Base-by-base conservation (phyloP, 2,329 filamentous ascomycete genomes). In the Penicillium decumbens region DNA sequence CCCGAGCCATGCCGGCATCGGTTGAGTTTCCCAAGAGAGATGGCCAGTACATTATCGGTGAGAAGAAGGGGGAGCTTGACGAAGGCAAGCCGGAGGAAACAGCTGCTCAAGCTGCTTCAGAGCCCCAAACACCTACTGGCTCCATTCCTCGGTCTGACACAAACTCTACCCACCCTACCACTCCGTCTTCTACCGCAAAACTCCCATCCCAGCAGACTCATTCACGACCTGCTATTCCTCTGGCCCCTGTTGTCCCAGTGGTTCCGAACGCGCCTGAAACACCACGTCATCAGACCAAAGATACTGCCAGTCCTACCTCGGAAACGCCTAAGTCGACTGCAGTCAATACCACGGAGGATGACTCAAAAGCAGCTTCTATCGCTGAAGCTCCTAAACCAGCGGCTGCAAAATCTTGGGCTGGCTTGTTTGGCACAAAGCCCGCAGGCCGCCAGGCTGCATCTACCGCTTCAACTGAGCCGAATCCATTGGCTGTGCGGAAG, bases 371-470 rank as follows among this genome's bases (percentile, higher is more conserved):
- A 8, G 41, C 45, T 29, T 24, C 45, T 25, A 25, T 50, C 20
- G 27, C 44, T 23, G 61, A 58, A 6, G 24, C 44, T 15, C 20
- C 43, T 12, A 56, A 74, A 41, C 65, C 69, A 53, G 71, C 76
- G 40, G 71, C 76, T n/a, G 77, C 80, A 24, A 80, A 84, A 61
- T 83, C 81, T 1, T 89, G 85, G 85, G 83, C 85, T 24, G 84
- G 85, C 55, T 74, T 88, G 39, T 78, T 88, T 45, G 78, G 82
- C 45, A 71, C 76, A 8, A 78, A 79, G 57, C 68, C 74, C 13
- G 54, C 67, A 24, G 57, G 65, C 6, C 62, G 62, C 37, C 55
- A 48, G 18, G 50, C 62, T n/a, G 59, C 70, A 12, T 59, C 65
- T 15, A 58, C 65, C 40, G 49, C 63, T 15, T 54, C 60, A 13